Evolutionary conservation across 179 eudicot species (phyloP).

Genomic region (Gypsophila paniculata): DNA sequence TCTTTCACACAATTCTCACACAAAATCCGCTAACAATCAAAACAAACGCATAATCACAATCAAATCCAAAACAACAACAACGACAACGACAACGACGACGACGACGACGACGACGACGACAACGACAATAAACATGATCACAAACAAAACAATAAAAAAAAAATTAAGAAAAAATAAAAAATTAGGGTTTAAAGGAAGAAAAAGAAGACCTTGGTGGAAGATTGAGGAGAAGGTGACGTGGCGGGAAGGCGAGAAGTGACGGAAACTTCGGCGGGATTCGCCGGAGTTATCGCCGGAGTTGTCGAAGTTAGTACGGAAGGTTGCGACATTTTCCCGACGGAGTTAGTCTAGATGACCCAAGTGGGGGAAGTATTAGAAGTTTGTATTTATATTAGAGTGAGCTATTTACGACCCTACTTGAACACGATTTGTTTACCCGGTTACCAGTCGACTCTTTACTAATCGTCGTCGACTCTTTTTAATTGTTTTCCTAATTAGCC

Average conservation of each 20-base stretch:
- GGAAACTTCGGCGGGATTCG: slow-evolving; percentile 14
- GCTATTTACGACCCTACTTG: too few species aligned
- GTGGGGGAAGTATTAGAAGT: background rate
- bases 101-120: background rate
- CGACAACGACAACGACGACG: too few species aligned
- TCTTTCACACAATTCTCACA: background rate
- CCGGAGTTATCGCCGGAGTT: slow-evolving; percentile 14
- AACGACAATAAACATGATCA: background rate
- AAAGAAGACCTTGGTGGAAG: slow-evolving; percentile 19
- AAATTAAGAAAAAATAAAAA: background rate
- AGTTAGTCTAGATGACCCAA: background rate
- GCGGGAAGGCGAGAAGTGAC: slow-evolving; percentile 24
- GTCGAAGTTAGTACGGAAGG: slow-evolving; percentile 18
- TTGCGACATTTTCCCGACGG: slow-evolving; percentile 21
- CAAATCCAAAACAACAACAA: background rate
- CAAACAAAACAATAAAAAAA: background rate
- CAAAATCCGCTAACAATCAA: background rate
- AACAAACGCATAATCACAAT: background rate
- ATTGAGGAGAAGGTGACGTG: slow-evolving; percentile 16
- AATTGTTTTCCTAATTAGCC: too few species aligned
- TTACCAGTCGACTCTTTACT: too few species aligned
- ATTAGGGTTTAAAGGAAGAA: slow-evolving; percentile 10
- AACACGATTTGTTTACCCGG: too few species aligned
- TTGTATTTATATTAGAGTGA: too few species aligned
- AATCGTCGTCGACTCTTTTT: too few species aligned